Percentiles rank a stretch among this genome's conserved stretches.
phyloP scores from a whole-genome alignment of 73 alveolate genomes.

The Uronychia binucleata region DNA sequence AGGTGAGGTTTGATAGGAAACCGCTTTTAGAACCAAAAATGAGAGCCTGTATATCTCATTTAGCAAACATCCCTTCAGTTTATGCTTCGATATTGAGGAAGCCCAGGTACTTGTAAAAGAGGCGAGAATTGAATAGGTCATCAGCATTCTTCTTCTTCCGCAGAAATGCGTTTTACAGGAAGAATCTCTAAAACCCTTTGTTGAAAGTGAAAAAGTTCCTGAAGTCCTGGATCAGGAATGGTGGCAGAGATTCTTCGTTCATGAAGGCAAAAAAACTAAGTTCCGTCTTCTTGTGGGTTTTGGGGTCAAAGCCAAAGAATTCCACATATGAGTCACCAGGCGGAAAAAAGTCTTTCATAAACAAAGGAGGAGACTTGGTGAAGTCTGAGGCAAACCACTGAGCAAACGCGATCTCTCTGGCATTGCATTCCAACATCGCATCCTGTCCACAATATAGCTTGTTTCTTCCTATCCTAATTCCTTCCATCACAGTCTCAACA shows the following conservation, averaged over 20 bases:
- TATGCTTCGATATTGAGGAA: background rate
- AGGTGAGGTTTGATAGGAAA: background rate
- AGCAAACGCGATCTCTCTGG: slow-evolving; percentile 2
- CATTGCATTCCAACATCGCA: background rate
- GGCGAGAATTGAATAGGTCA: background rate
- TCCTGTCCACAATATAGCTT: background rate
- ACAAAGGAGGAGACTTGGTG: background rate
- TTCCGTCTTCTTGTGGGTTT: background rate
- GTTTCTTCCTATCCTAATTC: background rate
- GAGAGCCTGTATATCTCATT: background rate
- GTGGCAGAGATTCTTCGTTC: background rate
- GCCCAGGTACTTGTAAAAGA: background rate
- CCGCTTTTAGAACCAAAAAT: background rate
- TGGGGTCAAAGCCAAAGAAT: background rate
- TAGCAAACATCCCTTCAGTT: background rate
- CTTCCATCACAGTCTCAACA: background rate
- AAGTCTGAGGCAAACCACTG: background rate
- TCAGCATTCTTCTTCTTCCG: background rate
- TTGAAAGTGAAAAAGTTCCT: background rate
- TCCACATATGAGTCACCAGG: slow-evolving; percentile 6
- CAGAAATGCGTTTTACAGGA: background rate
- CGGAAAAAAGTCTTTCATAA: background rate
- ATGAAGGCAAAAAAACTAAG: background rate
- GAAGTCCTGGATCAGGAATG: background rate
- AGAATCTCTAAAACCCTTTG: background rate